Percentiles rank a stretch among this genome's conserved stretches.
phyloP scores from a whole-genome alignment of 1,284 basidiomycete genomes.

The Ganoderma resinaceum region DNA sequence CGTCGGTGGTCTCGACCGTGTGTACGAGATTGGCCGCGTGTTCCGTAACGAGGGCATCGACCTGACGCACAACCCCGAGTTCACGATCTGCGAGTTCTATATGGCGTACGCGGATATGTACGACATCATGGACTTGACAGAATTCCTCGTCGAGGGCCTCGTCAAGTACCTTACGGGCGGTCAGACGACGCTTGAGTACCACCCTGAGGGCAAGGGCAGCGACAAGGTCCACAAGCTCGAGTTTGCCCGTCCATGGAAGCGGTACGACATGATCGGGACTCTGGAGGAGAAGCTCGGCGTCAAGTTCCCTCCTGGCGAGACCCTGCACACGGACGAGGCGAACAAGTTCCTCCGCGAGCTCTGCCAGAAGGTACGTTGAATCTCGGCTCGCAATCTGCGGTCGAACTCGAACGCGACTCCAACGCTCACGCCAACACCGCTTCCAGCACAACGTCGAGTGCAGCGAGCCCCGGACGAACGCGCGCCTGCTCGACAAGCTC shows the following conservation, averaged over 20 bases:
- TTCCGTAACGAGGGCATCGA: conserved; percentile 99
- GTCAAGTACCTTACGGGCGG: conserved; percentile 90
- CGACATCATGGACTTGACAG: conserved; percentile 98
- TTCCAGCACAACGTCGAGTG: conserved; percentile 95
- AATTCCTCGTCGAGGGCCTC: conserved; percentile 89
- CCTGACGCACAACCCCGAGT: conserved; percentile 97
- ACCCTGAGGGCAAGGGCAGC: conserved; percentile 90
- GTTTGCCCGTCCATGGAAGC: conserved; percentile 97
- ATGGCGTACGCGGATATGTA: conserved; percentile 99
- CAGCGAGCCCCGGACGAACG: conserved; percentile 93
- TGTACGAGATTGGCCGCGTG: conserved; percentile 98
- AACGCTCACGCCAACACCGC: conserved; percentile 16
- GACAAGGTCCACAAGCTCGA: conserved; percentile 84
- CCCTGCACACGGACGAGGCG: conserved; percentile 88
- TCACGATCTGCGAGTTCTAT: conserved; percentile 99
- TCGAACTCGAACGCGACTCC: background rate
- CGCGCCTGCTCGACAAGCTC: conserved; percentile 98
- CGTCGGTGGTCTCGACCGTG: conserved; percentile 96
- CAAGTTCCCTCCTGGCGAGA: conserved; percentile 94
- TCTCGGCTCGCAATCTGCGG: background rate
- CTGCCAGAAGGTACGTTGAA: conserved; percentile 72
- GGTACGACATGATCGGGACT: conserved; percentile 98
- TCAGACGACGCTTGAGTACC: conserved; percentile 84
- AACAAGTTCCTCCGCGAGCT: conserved; percentile 91
- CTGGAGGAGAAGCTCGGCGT: conserved; percentile 93